A percentile compares a stretch with the other conserved stretches of the same genome.
Evolutionary conservation across 257 asterid species (phyloP).

Genomic region (Nicotiana tomentosiformis): DNA sequence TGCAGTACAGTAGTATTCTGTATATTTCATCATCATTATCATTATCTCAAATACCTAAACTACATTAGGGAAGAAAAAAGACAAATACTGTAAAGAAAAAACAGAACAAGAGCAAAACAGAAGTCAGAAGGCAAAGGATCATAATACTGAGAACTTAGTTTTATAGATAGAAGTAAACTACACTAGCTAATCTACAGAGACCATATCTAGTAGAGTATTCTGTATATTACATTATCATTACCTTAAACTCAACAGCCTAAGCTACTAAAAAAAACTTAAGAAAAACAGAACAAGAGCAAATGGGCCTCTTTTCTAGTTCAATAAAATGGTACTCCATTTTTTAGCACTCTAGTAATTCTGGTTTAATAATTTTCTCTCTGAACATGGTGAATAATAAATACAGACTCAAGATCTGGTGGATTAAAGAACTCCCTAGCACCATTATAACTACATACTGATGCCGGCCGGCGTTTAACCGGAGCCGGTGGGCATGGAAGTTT

Average conservation of each 20-base stretch:
- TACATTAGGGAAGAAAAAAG: no score
- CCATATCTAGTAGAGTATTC: slow-evolving; percentile 9
- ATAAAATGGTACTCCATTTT: no score
- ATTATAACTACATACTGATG: slow-evolving; percentile 38
- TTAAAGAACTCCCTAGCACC: slow-evolving; percentile 57
- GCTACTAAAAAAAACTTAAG: not conserved
- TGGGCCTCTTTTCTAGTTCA: not conserved
- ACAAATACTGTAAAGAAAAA: not conserved
- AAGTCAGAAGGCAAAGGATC: not conserved
- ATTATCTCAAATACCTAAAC: no score
- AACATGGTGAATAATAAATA: slow-evolving; percentile 45
- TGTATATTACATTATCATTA: not conserved
- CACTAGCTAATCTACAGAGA: slow-evolving; percentile 9
- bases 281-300: not conserved
- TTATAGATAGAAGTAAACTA: slow-evolving; percentile 10
- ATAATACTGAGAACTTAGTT: slow-evolving; percentile 9
- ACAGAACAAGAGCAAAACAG: not conserved
- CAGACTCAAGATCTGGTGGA: slow-evolving; percentile 82
- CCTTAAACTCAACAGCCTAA: not conserved
- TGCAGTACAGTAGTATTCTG: no score
- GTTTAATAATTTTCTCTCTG: slow-evolving; percentile 33
- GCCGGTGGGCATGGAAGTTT: slow-evolving; percentile 66
- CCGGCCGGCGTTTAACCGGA: slow-evolving; percentile 69
- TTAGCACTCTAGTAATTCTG: no score
- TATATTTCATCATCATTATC: no score